Evolutionary conservation across 2,329 filamentous ascomycete species (phyloP).

Genomic region (Fusarium piperis): DNA sequence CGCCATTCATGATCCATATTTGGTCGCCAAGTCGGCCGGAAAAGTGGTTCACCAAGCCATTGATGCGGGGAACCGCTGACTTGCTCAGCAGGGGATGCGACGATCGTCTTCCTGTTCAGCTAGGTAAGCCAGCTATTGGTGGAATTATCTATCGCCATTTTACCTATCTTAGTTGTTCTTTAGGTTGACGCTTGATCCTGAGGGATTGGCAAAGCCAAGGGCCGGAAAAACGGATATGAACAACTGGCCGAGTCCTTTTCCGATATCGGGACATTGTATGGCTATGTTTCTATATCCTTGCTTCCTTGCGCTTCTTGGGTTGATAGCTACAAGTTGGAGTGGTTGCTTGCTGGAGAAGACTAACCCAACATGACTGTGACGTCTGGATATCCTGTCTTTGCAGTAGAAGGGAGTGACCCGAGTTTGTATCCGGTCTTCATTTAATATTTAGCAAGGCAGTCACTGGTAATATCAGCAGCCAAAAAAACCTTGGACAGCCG

Average conservation of each 20-base stretch:
- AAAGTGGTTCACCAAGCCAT: neutral
- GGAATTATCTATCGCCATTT: neutral
- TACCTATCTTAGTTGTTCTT: neutral
- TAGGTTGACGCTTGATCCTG: neutral
- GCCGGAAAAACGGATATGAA: constrained; percentile 1
- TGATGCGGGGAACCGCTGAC: neutral
- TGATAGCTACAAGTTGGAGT: neutral
- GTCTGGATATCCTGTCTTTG: neutral
- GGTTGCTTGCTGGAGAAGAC: neutral
- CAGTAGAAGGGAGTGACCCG: neutral
- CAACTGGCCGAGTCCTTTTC: neutral
- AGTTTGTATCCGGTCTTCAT: neutral
- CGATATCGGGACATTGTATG: neutral
- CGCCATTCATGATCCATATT: neutral
- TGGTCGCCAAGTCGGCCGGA: neutral
- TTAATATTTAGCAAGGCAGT: neutral
- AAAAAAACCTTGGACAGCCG: neutral
- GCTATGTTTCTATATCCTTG: neutral
- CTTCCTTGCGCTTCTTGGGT: neutral
- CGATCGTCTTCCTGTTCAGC: neutral
- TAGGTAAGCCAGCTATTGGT: neutral
- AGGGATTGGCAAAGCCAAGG: neutral
- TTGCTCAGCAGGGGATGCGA: neutral
- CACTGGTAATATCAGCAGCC: accelerated
- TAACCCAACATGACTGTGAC: neutral